phyloP scores from a whole-genome alignment of 495 filamentous ascomycete genomes.

The Aspergillus baeticus region DNA sequence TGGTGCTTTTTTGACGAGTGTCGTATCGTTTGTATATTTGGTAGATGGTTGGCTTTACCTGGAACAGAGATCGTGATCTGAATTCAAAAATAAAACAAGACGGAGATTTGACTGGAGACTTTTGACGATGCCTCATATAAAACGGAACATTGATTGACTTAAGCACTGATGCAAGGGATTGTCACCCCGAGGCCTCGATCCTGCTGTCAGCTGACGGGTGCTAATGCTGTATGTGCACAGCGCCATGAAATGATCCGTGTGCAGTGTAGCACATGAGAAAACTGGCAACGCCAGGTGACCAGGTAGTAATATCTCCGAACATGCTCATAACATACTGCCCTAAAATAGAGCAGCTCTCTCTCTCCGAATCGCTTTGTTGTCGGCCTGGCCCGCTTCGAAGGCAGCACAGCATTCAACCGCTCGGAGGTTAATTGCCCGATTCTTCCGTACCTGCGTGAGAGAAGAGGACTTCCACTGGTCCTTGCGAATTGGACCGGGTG shows the following conservation, averaged over 20 bases:
- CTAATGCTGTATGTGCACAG: background rate
- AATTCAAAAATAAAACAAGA: no score
- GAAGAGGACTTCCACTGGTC: background rate
- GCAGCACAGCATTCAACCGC: background rate
- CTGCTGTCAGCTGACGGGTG: no score
- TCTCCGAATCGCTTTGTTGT: background rate
- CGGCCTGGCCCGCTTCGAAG: background rate
- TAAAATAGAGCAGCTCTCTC: no score
- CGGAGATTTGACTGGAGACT: no score
- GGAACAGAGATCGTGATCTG: background rate
- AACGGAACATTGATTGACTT: background rate
- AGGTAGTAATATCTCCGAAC: background rate
- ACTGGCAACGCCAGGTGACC: background rate
- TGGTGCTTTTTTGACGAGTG: no score
- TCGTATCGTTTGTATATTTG: no score
- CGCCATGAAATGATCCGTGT: background rate
- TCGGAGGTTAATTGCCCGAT: background rate
- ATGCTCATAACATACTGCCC: background rate
- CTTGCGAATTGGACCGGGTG: background rate
- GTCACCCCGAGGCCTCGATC: no score
- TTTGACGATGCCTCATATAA: no score
- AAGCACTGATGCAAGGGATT: background rate
- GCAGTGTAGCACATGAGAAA: background rate
- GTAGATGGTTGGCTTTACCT: background rate
- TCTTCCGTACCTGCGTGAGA: slow-evolving; percentile 2